Conservation (phyloP, 2,329 filamentous ascomycete genomes). For the Fusarium mangiferae region DNA sequence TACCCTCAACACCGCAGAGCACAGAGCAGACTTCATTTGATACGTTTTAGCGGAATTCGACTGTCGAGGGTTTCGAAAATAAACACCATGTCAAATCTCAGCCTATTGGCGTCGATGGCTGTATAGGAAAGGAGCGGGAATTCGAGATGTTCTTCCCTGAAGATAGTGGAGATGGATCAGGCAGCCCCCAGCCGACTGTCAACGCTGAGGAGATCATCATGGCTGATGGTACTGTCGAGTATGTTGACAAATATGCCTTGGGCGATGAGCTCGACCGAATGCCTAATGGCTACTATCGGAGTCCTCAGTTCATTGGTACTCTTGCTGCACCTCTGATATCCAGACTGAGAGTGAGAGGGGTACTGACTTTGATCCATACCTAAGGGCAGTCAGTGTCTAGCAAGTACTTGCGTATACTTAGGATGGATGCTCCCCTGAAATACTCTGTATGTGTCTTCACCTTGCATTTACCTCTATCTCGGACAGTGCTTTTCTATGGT, state of each 20-base stretch:
- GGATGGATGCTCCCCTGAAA: slow-evolving; percentile 51
- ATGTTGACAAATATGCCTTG: slow-evolving; percentile 54
- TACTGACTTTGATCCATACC: slow-evolving; percentile 5
- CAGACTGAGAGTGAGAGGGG: background rate
- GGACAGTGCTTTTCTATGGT: background rate
- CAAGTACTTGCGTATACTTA: slow-evolving; percentile 49
- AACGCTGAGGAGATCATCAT: slow-evolving; percentile 48
- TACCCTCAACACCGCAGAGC: background rate
- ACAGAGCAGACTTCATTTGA: slow-evolving; percentile 9
- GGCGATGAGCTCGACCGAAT: slow-evolving; percentile 54
- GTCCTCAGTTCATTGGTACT: slow-evolving; percentile 54
- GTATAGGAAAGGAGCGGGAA: background rate
- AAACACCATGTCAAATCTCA: slow-evolving; percentile 1
- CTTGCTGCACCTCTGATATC: slow-evolving; percentile 43
- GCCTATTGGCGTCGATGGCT: background rate
- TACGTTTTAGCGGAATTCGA: background rate
- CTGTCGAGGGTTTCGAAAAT: background rate
- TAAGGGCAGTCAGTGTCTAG: slow-evolving; percentile 39
- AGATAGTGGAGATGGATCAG: background rate
- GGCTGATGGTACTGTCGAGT: slow-evolving; percentile 55
- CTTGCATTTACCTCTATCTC: background rate
- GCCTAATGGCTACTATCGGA: slow-evolving; percentile 55
- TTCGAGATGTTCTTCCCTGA: background rate
- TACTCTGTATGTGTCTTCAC: slow-evolving; percentile 42
- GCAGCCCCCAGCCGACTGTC: slow-evolving; percentile 10